A percentile compares a stretch with the other conserved stretches of the same genome.
phyloP scores from a whole-genome alignment of 1,284 basidiomycete species.

The Cystobasidium slooffiae region DNA sequence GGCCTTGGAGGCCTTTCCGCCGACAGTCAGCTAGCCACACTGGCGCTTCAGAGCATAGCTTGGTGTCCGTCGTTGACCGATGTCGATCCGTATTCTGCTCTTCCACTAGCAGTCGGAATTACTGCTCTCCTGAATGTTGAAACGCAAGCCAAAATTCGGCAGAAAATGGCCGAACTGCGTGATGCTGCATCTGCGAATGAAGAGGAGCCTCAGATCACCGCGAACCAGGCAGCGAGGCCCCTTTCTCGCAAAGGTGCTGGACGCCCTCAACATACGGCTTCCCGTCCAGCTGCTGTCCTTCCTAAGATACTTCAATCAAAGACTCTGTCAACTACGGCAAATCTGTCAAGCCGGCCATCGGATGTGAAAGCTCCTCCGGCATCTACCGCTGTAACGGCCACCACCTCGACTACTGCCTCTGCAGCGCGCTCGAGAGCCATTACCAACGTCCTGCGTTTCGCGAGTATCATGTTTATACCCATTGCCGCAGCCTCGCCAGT shows the following conservation, averaged over 20 bases:
- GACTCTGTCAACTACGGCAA: too few relatives aligned
- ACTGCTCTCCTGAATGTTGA: conserved; percentile 78
- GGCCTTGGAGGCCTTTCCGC: conserved; percentile 57
- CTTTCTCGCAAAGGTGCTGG: not conserved
- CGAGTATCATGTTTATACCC: conserved; percentile 73
- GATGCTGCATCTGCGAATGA: not conserved
- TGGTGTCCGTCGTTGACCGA: conserved; percentile 72
- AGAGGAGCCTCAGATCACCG: not conserved
- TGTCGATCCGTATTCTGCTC: conserved; percentile 69
- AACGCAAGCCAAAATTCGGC: conserved; percentile 56
- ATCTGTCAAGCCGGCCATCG: not conserved
- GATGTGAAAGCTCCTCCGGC: not conserved
- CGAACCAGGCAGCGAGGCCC: not conserved
- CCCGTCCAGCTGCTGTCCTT: too few relatives aligned
- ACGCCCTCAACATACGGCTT: too few relatives aligned
- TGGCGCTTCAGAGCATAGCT: conserved; percentile 74
- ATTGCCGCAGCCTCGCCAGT: conserved; percentile 77
- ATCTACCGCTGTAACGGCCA: not conserved
- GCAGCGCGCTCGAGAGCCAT: conserved; percentile 60
- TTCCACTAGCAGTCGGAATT: conserved; percentile 73
- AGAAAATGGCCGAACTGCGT: conserved; percentile 4
- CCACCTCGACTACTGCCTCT: not conserved
- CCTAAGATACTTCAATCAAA: too few relatives aligned
- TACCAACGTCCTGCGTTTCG: conserved; percentile 66
- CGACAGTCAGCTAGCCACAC: conserved; percentile 49